phyloP scores from a whole-genome alignment of 768 basidiomycete species.

The Asterophora lycoperdoides region DNA sequence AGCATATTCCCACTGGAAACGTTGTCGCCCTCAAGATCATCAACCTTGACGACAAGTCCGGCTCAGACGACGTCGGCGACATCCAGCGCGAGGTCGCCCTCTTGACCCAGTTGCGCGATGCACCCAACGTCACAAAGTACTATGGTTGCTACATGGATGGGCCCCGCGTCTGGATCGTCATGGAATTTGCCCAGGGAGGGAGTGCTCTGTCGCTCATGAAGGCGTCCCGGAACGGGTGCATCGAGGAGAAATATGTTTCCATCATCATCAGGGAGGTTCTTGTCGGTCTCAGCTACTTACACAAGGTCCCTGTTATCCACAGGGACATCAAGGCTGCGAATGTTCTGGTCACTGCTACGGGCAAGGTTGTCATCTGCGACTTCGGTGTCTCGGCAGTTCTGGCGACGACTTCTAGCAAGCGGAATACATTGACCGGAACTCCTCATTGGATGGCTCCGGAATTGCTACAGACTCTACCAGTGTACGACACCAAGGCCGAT shows the following conservation, averaged over 20 bases:
- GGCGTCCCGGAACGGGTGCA: conserved; percentile 61
- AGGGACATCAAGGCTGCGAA: conserved; percentile 98
- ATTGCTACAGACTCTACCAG: conserved; percentile 82
- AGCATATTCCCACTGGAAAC: conserved; percentile 78
- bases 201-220: conserved; percentile 93
- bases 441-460: conserved; percentile 99
- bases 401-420: conserved; percentile 78
- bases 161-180: conserved; percentile 96
- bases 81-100: conserved; percentile 96
- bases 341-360: conserved; percentile 80
- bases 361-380: conserved; percentile 94
- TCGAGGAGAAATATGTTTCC: conserved; percentile 89
- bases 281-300: conserved; percentile 81
- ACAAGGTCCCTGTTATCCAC: conserved; percentile 93
- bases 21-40: conserved; percentile 98
- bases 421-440: conserved; percentile 94
- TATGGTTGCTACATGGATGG: conserved; percentile 96
- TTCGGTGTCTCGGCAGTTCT: conserved; percentile 97
- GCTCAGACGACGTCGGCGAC: conserved; percentile 92
- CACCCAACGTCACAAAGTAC: conserved; percentile 90
- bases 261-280: conserved; percentile 90
- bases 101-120: conserved; percentile 83
- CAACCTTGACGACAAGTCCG: conserved; percentile 81
- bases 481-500: conserved; percentile 96
- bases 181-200: conserved; percentile 96